A percentile compares a stretch with the other conserved stretches of the same genome.
These are phyloP conservation scores for Helichrysum umbraculigerum DNA, from an alignment of 129 eudicot genomes.

Conservation along the genomic window DNA sequence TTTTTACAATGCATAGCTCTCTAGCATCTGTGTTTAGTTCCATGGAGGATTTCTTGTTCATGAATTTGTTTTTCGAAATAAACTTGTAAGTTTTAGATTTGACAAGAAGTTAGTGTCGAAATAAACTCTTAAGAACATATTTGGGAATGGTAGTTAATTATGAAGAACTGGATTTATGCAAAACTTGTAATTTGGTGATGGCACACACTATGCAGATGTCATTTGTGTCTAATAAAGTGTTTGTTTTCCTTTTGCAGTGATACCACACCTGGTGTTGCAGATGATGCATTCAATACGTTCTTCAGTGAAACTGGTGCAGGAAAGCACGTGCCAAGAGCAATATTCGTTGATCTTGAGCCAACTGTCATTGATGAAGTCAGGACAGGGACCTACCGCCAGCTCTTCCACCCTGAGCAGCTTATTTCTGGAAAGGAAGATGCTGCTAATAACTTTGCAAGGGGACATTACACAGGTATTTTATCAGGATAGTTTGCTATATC, in stretches of 20 bases:
- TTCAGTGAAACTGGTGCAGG: slow-evolving; percentile 94
- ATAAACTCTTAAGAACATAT: neutral
- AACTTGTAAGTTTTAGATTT: slow-evolving; percentile 1
- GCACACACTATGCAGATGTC: slow-evolving; percentile 3
- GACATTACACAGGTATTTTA: slow-evolving; percentile 78
- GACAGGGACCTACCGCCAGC: slow-evolving; percentile 89
- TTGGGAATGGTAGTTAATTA: slow-evolving; percentile 4
- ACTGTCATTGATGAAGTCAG: slow-evolving; percentile 96
- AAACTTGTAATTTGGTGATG: neutral
- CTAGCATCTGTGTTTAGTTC: neutral
- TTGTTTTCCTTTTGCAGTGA: slow-evolving; percentile 53
- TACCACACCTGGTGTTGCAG: slow-evolving; percentile 62
- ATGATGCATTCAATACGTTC: slow-evolving; percentile 96
- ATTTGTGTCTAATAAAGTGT: slow-evolving; percentile 14
- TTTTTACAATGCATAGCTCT: neutral
- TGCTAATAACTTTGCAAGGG: slow-evolving; percentile 96
- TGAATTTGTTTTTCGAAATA: neutral
- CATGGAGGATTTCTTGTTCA: neutral
- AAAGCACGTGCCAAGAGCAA: slow-evolving; percentile 95
- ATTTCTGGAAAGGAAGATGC: slow-evolving; percentile 99
- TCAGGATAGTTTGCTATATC: neutral
- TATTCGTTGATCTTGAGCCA: slow-evolving; percentile 94
- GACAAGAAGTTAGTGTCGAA: neutral
- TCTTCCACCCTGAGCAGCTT: slow-evolving; percentile 96
- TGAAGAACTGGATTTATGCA: neutral